Conservation (phyloP, 257 asterid species). For the Handroanthus guayacan region DNA sequence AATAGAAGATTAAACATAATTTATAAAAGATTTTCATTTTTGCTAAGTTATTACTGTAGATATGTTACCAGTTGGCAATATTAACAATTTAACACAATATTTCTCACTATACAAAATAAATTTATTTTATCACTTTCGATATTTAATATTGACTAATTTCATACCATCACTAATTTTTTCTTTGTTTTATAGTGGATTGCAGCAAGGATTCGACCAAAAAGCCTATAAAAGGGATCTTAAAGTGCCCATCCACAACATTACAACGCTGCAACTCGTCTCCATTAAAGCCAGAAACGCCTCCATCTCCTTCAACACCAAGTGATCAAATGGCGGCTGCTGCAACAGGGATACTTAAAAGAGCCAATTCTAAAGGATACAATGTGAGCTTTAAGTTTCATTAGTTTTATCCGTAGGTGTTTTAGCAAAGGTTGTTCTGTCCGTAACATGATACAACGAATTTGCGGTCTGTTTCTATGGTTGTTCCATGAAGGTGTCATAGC, state of each 20-base stretch:
- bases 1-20: too few species aligned
- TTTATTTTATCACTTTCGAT: too few species aligned
- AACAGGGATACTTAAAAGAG: conserved; percentile 49
- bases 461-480: conserved; percentile 19
- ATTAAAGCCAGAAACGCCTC: conserved; percentile 38
- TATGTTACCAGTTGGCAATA: too few species aligned
- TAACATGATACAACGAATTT: conserved; percentile 30
- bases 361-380: conserved; percentile 80
- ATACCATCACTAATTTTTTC: too few species aligned
- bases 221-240: conserved; percentile 73
- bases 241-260: conserved; percentile 51
- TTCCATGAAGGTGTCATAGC: conserved; percentile 15
- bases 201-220: conserved; percentile 34
- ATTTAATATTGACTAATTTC: too few species aligned
- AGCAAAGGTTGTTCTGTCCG: background rate
- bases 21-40: too few species aligned
- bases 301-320: conserved; percentile 35
- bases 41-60: too few species aligned
- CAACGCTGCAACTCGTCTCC: conserved; percentile 38
- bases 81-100: too few species aligned
- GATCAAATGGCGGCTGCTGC: conserved; percentile 3
- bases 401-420: conserved; percentile 1
- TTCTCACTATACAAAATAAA: too few species aligned
- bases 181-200: too few species aligned
- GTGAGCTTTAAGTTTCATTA: conserved; percentile 61